Base-by-base conservation (phyloP, 2,329 filamentous ascomycete genomes). In the Plenodomus biglobosus region DNA sequence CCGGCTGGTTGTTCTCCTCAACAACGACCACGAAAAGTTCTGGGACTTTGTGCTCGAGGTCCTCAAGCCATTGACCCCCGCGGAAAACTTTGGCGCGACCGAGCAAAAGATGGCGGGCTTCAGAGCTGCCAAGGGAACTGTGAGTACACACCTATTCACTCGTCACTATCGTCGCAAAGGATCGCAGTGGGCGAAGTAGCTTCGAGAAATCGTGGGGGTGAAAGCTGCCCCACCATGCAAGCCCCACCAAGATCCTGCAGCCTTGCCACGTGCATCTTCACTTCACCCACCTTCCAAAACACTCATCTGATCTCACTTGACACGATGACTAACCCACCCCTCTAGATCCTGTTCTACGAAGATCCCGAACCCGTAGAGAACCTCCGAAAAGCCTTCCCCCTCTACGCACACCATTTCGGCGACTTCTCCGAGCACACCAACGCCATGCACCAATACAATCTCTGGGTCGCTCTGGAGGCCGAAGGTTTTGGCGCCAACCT, bases 401-500 rank as follows among this genome's bases (percentile, higher is more conserved):
- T 81, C 47, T 95, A 90, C 78, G 85, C 87, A 56, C 87, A 92
- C 70, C 84, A 86, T 62, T 95, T 96, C 80, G 84, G 85, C 52
- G 68, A 70, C 61, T 96, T 89, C 88, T 84, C 85, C 48, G 77
- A 81, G 55, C 90, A 96, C 75, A 85, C 85, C 55, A 82, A 81
- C 70, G 92, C 82, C 72, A 96, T 96, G 84, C 82, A 89, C 66
- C 88, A 96, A 78, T 87, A 83, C 75, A 78, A 84, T 57, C 70
- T 90, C 59, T 96, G 91, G 91, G 86, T 85, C 16, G 88, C 86
- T 3, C 83, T 96, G 48, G 88, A 92, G 76, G 80, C 85, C 52
- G 90, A 94, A 70, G 90, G 91, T 22, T 82, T 95, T 47, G 90
- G 90, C 58, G 88, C 86, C 69, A 95, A 92, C 80, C 80, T 96